Evolutionary conservation across 805 yeast species (phyloP).

Genomic region (Huiozyma sinensis): DNA sequence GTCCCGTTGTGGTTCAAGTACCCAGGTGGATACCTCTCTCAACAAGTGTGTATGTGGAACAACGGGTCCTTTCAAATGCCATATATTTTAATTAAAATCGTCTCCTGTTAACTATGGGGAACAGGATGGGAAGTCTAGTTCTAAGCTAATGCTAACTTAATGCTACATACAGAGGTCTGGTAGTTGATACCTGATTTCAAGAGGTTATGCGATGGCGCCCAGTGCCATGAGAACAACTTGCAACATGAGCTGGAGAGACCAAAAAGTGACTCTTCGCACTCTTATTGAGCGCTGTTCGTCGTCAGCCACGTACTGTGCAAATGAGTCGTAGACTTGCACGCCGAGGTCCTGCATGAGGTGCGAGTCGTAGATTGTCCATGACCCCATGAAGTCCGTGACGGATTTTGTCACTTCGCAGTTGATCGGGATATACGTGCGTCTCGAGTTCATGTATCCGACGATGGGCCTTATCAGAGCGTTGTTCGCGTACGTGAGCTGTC

Average conservation of each 20-base stretch:
- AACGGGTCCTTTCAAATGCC: too few relatives aligned
- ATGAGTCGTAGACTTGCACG: conserved; percentile 80
- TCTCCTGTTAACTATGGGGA: too few relatives aligned
- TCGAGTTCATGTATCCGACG: conserved; percentile 87
- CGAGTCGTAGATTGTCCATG: conserved; percentile 94
- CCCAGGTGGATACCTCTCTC: too few relatives aligned
- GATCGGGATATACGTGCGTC: conserved; percentile 82
- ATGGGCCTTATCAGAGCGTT: conserved; percentile 89
- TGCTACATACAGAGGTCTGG: too few relatives aligned
- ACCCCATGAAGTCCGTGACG: conserved; percentile 78
- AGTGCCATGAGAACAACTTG: conserved; percentile 77
- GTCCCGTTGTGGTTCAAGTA: too few relatives aligned
- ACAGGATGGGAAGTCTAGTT: too few relatives aligned
- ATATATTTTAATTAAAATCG: too few relatives aligned
- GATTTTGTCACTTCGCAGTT: conserved; percentile 72
- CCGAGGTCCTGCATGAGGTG: conserved; percentile 84
- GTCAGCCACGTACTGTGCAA: conserved; percentile 79
- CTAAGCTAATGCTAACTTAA: too few relatives aligned
- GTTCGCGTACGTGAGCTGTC: conserved; percentile 85
- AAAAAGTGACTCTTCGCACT: conserved; percentile 77
- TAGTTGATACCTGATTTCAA: too few relatives aligned
- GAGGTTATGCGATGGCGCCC: conserved; percentile 48
- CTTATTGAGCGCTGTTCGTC: conserved; percentile 67
- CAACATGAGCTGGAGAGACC: conserved; percentile 78
- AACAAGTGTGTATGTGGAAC: too few relatives aligned